Conservation (phyloP, 2,329 filamentous ascomycete species). For the Talaromyces sp. region DNA sequence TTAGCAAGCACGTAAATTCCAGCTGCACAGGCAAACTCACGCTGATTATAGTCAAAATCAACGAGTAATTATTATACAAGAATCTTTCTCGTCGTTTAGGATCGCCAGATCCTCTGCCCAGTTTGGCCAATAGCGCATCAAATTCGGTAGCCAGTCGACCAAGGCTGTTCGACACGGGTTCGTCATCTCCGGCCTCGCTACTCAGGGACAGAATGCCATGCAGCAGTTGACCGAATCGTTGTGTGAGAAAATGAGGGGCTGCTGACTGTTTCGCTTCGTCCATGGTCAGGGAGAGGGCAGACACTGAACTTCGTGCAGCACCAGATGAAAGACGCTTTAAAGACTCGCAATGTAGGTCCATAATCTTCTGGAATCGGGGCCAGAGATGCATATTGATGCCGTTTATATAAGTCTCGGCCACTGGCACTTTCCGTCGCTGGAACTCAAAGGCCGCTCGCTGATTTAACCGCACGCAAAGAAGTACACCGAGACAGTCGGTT, state of each 20-base stretch:
- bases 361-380: constrained; percentile 89
- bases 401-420: constrained; percentile 87
- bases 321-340: constrained; percentile 55
- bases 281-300: constrained; percentile 50
- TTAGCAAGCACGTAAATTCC: constrained; percentile 10
- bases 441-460: constrained; percentile 92
- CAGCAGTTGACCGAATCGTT: constrained; percentile 89
- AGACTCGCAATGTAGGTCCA: constrained; percentile 88
- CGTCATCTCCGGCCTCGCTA: constrained; percentile 87
- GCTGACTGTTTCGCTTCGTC: constrained; percentile 38
- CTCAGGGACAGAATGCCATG: constrained; percentile 79
- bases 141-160: constrained; percentile 72
- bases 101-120: constrained; percentile 71
- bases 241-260: constrained; percentile 85
- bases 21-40: constrained; percentile 32
- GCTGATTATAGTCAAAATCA: constrained; percentile 88
- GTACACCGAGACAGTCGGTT: constrained; percentile 76
- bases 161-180: constrained; percentile 80
- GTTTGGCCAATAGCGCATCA: constrained; percentile 72
- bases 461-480: constrained; percentile 88
- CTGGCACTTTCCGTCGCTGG: constrained; percentile 82
- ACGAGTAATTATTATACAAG: constrained; percentile 90
- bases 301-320: constrained; percentile 43
- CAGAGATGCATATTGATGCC: constrained; percentile 92
- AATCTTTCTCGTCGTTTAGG: constrained; percentile 78